phyloP scores from a whole-genome alignment of 176 grass and related monocot species.

The Echinochloa phyllopogon region DNA sequence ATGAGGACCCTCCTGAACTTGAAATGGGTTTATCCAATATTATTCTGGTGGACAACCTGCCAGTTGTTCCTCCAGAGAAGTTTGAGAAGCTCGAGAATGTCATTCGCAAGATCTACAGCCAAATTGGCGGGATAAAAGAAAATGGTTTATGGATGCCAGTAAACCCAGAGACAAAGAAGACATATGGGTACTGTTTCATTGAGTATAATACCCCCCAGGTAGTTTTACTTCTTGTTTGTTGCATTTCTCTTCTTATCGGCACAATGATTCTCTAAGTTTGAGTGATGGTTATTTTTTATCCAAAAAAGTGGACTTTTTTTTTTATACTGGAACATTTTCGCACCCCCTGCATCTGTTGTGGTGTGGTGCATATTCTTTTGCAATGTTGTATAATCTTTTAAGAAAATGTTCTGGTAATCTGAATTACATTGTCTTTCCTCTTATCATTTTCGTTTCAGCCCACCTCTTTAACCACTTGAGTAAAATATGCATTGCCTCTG shows the following conservation, averaged over 20 bases:
- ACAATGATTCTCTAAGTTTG: not conserved
- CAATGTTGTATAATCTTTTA: not conserved
- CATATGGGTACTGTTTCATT: slow-evolving; percentile 85
- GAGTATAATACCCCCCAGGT: slow-evolving; percentile 86
- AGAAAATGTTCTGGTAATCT: not conserved
- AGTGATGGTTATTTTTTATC: not conserved
- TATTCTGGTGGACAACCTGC: slow-evolving; percentile 82
- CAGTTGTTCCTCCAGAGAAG: slow-evolving; percentile 77
- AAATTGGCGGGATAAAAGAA: slow-evolving; percentile 81
- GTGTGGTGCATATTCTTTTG: not conserved
- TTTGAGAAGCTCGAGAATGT: slow-evolving; percentile 91
- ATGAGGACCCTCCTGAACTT: slow-evolving; percentile 73
- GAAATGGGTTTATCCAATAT: slow-evolving; percentile 71
- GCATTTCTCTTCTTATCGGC: not conserved
- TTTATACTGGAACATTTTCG: not conserved
- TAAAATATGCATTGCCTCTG: not conserved
- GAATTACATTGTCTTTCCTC: not conserved
- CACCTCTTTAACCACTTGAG: not conserved
- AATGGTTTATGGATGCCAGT: slow-evolving; percentile 89
- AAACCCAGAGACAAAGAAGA: slow-evolving; percentile 74
- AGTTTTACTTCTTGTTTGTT: slow-evolving; percentile 19
- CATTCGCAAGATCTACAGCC: slow-evolving; percentile 78
- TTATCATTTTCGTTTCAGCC: not conserved
- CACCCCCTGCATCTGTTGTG: not conserved
- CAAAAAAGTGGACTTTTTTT: not conserved